phyloP scores from a whole-genome alignment of 305 asterid genomes.

The Caryopteris hybrid region DNA sequence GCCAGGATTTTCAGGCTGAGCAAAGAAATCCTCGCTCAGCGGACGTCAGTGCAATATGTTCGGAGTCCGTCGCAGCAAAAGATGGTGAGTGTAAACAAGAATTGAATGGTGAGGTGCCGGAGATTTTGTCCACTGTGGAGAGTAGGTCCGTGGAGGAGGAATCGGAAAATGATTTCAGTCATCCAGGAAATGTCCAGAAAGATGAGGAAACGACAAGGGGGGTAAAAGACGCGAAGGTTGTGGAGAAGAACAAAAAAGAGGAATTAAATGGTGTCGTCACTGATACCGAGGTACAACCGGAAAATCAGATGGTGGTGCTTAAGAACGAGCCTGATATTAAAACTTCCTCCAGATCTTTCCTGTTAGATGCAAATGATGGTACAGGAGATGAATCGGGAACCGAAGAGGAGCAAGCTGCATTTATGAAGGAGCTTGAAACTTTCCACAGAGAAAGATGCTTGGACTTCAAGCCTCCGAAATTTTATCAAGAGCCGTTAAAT shows the following conservation, averaged over 20 bases:
- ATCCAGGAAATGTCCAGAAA: slow-evolving; percentile 12
- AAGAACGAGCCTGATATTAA: slow-evolving; percentile 33
- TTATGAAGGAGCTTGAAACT: slow-evolving; percentile 71
- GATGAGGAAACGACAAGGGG: slow-evolving; percentile 19
- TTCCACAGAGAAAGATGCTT: slow-evolving; percentile 69
- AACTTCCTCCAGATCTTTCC: slow-evolving; percentile 43
- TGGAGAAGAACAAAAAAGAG: slow-evolving; percentile 18
- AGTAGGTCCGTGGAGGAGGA: slow-evolving; percentile 35
- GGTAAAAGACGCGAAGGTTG: slow-evolving; percentile 21
- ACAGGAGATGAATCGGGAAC: slow-evolving; percentile 69
- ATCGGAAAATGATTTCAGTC: slow-evolving; percentile 14
- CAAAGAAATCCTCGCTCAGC: background rate
- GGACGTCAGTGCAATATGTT: slow-evolving; percentile 9
- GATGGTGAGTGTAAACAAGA: slow-evolving; percentile 23
- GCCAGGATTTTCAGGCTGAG: slow-evolving; percentile 9
- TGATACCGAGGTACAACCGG: slow-evolving; percentile 28
- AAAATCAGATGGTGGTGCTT: slow-evolving; percentile 28
- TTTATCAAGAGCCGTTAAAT: slow-evolving; percentile 82
- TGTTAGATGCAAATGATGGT: slow-evolving; percentile 47
- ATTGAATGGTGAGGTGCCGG: slow-evolving; percentile 20
- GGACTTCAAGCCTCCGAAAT: slow-evolving; percentile 84
- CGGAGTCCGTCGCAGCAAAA: slow-evolving; percentile 19
- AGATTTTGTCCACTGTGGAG: slow-evolving; percentile 25
- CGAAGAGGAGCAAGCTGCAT: slow-evolving; percentile 79
- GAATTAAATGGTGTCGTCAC: slow-evolving; percentile 25